Evolutionary conservation across 1,139 yeast species (phyloP).

Genomic region (Lodderomyces pseudojiufengensis): DNA sequence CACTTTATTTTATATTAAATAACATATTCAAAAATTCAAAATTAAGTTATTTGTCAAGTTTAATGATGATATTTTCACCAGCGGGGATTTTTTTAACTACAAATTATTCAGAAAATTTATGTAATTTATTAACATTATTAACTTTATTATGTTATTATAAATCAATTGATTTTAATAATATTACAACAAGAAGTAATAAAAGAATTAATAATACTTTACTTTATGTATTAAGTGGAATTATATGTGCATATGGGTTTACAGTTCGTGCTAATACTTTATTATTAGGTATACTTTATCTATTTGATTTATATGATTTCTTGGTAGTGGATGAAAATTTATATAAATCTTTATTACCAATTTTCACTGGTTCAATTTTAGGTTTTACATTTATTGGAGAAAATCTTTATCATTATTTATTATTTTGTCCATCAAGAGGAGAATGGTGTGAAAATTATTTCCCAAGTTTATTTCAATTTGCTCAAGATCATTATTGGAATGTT

Average conservation of each 20-base stretch:
- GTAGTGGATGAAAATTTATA: slow-evolving; percentile 13
- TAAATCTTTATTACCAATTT: slow-evolving; percentile 28
- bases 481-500: slow-evolving; percentile 74
- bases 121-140: slow-evolving; percentile 60
- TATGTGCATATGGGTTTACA: slow-evolving; percentile 55
- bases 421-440: slow-evolving; percentile 69
- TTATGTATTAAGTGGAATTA: slow-evolving; percentile 55
- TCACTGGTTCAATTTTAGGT: slow-evolving; percentile 56
- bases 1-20: slow-evolving; percentile 50
- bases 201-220: slow-evolving; percentile 13
- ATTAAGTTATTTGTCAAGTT: slow-evolving; percentile 36
- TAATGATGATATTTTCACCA: slow-evolving; percentile 61
- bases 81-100: slow-evolving; percentile 77
- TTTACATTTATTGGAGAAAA: slow-evolving; percentile 44
- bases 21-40: slow-evolving; percentile 7
- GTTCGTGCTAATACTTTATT: slow-evolving; percentile 75
- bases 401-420: slow-evolving; percentile 49
- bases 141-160: slow-evolving; percentile 54
- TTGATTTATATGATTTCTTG: slow-evolving; percentile 44
- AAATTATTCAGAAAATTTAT: slow-evolving; percentile 74
- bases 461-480: slow-evolving; percentile 72
- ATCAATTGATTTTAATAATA: slow-evolving; percentile 24
- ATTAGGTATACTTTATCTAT: slow-evolving; percentile 63
- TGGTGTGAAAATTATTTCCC: slow-evolving; percentile 70
- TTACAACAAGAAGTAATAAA: slow-evolving; percentile 16